Percentiles rank a stretch among this genome's conserved stretches.
These are phyloP conservation scores for Sporisorium iseilematis-ciliati DNA, from an alignment of 1,284 basidiomycete genomes.

Conservation along the genomic window DNA sequence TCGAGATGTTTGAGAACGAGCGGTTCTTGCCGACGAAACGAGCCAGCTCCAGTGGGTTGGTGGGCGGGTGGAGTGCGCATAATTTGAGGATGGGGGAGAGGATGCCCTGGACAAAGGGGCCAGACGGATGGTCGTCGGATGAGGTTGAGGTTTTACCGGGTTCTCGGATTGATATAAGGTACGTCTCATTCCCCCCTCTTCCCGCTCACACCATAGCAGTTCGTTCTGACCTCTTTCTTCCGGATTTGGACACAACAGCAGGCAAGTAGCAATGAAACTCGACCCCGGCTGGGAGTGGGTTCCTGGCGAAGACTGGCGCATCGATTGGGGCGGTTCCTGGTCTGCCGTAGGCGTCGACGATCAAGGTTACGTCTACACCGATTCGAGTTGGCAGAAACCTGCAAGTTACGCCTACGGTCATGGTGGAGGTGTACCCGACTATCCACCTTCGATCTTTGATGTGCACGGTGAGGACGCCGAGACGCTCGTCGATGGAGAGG, in stretches of 20 bases:
- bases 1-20: conserved; percentile 68
- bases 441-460: conserved; percentile 47
- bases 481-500: conserved; percentile 9
- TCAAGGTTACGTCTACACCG: conserved; percentile 67
- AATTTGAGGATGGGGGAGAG: conserved; percentile 54
- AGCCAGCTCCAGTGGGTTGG: conserved; percentile 31
- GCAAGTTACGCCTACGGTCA: conserved; percentile 65
- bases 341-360: conserved; percentile 65
- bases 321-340: conserved; percentile 68
- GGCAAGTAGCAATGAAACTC: conserved; percentile 60
- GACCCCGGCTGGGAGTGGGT: conserved; percentile 67
- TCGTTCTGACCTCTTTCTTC: conserved; percentile 38
- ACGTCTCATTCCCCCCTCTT: conserved; percentile 8
- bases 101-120: conserved; percentile 62
- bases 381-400: conserved; percentile 65
- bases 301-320: conserved; percentile 67
- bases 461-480: conserved; percentile 21
- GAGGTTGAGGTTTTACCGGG: conserved; percentile 54
- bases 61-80: conserved; percentile 53
- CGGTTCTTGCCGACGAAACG: conserved; percentile 34
- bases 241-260: conserved; percentile 29
- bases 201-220: neutral
- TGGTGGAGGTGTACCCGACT: conserved; percentile 41
- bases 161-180: conserved; percentile 54
- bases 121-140: conserved; percentile 62